These are phyloP conservation scores for Cladosporium sphaerospermum DNA, from an alignment of 2,329 filamentous ascomycete genomes.

Conservation along the genomic window DNA sequence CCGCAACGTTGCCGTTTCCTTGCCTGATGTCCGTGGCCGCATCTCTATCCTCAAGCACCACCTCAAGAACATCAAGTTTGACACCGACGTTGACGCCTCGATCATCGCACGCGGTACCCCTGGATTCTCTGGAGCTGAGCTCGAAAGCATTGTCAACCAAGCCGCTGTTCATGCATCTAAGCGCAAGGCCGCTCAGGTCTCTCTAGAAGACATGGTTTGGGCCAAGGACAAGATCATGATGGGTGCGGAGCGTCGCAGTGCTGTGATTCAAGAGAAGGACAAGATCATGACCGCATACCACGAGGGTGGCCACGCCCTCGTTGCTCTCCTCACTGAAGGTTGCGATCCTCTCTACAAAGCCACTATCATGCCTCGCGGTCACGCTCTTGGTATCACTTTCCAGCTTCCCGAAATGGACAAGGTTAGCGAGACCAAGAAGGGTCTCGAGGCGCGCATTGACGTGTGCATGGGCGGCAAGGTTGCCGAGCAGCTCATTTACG, in stretches of 20 bases:
- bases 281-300: slow-evolving; percentile 95
- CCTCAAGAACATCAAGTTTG: slow-evolving; percentile 80
- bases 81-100: slow-evolving; percentile 72
- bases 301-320: slow-evolving; percentile 90
- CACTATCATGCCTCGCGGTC: slow-evolving; percentile 88
- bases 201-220: slow-evolving; percentile 83
- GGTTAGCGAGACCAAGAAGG: slow-evolving; percentile 77
- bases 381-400: slow-evolving; percentile 78
- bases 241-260: slow-evolving; percentile 85
- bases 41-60: slow-evolving; percentile 92
- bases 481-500: slow-evolving; percentile 86
- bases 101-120: slow-evolving; percentile 80
- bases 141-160: slow-evolving; percentile 96
- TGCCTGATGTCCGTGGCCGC: slow-evolving; percentile 89
- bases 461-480: slow-evolving; percentile 80
- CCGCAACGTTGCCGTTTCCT: slow-evolving; percentile 77
- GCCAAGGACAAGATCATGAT: slow-evolving; percentile 97
- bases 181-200: slow-evolving; percentile 68
- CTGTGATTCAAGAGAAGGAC: slow-evolving; percentile 86
- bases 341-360: slow-evolving; percentile 87
- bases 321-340: slow-evolving; percentile 73
- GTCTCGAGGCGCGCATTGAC: slow-evolving; percentile 75
- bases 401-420: slow-evolving; percentile 88
- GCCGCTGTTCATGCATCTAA: slow-evolving; percentile 93
- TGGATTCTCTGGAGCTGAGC: slow-evolving; percentile 88